Conservation (phyloP, 345 rosid species). For the Eucalyptus guilfoylei region DNA sequence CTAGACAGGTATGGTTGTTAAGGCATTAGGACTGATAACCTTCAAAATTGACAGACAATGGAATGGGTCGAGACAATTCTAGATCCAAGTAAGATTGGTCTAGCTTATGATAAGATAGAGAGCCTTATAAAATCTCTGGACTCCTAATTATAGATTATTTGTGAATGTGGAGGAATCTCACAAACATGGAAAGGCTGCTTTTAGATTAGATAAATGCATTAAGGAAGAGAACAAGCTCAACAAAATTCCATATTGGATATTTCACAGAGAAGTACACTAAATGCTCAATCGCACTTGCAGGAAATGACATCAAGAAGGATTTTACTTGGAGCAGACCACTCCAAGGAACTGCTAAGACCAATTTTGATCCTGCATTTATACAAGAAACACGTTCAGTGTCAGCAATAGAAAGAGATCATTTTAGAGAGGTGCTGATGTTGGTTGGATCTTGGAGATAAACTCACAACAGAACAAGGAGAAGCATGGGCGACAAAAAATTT, state of each 20-base stretch:
- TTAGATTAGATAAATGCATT: background rate
- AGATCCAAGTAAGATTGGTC: background rate
- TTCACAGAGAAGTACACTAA: background rate
- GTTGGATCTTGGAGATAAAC: background rate
- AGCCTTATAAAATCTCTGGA: background rate
- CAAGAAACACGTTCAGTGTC: background rate
- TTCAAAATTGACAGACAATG: background rate
- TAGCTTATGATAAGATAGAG: background rate
- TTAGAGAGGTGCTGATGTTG: background rate
- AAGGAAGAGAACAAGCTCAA: background rate
- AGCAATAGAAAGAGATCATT: background rate
- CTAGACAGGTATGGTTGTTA: background rate
- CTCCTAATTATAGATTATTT: background rate
- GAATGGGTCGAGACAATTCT: background rate
- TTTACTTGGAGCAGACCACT: background rate
- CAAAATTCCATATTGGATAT: background rate
- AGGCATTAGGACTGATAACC: background rate
- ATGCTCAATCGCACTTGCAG: background rate
- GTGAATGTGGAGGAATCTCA: background rate
- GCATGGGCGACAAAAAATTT: background rate
- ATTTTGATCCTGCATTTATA: background rate
- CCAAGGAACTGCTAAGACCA: background rate
- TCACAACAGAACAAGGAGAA: background rate
- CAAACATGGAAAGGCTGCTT: background rate
- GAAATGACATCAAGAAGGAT: background rate